phyloP scores from a whole-genome alignment of 208 protist species.

The Trichomonas gallinae region DNA sequence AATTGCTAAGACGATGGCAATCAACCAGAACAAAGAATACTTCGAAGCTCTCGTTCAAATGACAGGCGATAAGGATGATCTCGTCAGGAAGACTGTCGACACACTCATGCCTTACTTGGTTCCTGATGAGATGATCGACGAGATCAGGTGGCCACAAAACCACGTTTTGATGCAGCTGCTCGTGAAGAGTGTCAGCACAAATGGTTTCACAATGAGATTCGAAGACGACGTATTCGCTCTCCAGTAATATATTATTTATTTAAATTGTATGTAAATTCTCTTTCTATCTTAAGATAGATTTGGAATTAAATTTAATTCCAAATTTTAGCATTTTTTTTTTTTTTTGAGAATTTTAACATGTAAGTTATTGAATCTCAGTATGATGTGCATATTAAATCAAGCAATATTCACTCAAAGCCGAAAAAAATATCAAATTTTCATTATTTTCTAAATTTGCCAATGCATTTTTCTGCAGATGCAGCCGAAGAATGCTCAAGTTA shows the following conservation, averaged over 20 bases:
- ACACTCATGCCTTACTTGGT: background rate
- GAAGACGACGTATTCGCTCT: background rate
- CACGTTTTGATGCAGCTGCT: background rate
- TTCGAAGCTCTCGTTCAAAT: background rate
- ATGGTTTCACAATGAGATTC: background rate
- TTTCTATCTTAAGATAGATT: no score
- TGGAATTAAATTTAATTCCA: no score
- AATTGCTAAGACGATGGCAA: background rate
- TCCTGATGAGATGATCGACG: background rate
- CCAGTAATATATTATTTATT: background rate
- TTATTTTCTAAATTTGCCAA: no score
- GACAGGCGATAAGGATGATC: background rate
- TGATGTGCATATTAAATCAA: no score
- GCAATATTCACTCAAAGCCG: no score
- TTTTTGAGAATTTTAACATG: no score
- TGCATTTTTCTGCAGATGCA: no score
- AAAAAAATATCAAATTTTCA: no score
- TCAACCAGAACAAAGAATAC: background rate
- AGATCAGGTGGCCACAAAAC: background rate
- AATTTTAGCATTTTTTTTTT: no score
- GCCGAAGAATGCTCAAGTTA: no score
- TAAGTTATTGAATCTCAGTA: no score
- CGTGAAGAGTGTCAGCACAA: background rate
- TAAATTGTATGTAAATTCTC: no score
- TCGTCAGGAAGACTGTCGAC: background rate